Base-by-base conservation (phyloP, 1,284 basidiomycete species). In the Ustanciosporium gigantosporum region DNA sequence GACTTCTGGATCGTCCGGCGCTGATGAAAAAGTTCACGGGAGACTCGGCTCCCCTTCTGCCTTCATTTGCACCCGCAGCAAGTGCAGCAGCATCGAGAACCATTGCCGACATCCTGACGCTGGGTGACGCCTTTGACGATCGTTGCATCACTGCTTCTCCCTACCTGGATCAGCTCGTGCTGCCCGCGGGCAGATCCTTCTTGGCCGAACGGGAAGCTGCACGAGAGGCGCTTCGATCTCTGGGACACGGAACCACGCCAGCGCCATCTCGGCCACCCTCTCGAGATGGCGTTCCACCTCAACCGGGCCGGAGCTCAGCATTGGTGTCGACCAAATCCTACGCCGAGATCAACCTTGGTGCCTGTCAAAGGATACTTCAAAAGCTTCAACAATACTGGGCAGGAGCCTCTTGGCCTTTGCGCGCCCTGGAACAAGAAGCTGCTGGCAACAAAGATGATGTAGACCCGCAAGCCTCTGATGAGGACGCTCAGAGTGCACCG, bases 151-250 rank as follows among this genome's bases (percentile, higher is more conserved):
- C 42, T 11, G 53, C 66, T 9, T 61, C 56, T 24, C 68, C 68
- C 13, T 71, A 69, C 19, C 36, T 71, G 25, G 68, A 71, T 25
- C 68, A 71, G 48, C 43, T 71, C 21, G 66, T 71, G 13, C 35
- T 71, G 29, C 68, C 68, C 3, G 61, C 66, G 16, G 68, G 66
- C 4, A 23, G 68, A 6, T 59, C 66, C 3, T 69, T 71, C 31
- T 46, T 68, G 1, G 57, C 66, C 7, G 68, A 70, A 44, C 47
- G 66, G 4, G 62, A 70, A 21, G 62, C 61, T 3, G 61, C 57
- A 13, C 36, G 55, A 9, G 66, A 66, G 21, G 57, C 62, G 4
- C 36, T 70, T 32, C 39, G 66, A 14, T 55, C 42, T n/a, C 46
- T 65, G 44, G 68, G 68, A 11, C 50, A 59, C 21, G 61, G 61